These are phyloP conservation scores for Schizonepeta tenuifolia DNA, from an alignment of 257 asterid genomes.

Conservation along the genomic window DNA sequence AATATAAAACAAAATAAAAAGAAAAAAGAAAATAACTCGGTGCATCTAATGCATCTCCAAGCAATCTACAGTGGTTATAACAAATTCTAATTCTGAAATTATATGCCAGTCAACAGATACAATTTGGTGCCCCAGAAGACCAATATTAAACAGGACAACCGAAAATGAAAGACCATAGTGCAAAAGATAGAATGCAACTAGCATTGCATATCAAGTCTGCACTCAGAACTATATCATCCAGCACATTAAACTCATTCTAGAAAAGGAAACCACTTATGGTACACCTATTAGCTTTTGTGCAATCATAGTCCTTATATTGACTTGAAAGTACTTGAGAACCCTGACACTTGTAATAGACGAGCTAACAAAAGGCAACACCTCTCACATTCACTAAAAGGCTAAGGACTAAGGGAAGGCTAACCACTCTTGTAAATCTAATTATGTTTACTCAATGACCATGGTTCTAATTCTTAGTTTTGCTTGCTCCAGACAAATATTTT, in stretches of 20 bases:
- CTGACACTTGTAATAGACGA: not conserved
- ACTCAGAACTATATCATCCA: not conserved
- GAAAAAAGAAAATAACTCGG: slow-evolving; percentile 16
- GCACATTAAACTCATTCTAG: not conserved
- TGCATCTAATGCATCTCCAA: slow-evolving; percentile 16
- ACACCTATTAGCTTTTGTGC: slow-evolving; percentile 10
- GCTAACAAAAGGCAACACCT: slow-evolving; percentile 11
- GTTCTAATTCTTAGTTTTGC: slow-evolving; percentile 6
- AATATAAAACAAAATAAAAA: not conserved
- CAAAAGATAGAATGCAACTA: slow-evolving; percentile 8
- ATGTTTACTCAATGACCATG: not conserved
- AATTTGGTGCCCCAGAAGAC: not conserved
- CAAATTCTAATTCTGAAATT: slow-evolving; percentile 1
- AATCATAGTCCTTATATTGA: not conserved
- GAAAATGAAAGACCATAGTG: slow-evolving; percentile 10
- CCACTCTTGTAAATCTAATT: not conserved
- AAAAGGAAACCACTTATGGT: not conserved
- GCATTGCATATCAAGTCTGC: slow-evolving; percentile 2
- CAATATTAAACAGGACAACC: slow-evolving; percentile 16
- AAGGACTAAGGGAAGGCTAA: not conserved
- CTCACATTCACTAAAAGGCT: not conserved
- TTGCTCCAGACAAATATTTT: not conserved
- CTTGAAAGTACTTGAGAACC: not conserved
- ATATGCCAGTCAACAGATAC: slow-evolving; percentile 5
- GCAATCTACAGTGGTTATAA: slow-evolving; percentile 8